Evolutionary conservation across 1,284 basidiomycete species (phyloP), one percentile per base, ranked within the genome.

Genomic region (Crucibulum parvulum): DNA sequence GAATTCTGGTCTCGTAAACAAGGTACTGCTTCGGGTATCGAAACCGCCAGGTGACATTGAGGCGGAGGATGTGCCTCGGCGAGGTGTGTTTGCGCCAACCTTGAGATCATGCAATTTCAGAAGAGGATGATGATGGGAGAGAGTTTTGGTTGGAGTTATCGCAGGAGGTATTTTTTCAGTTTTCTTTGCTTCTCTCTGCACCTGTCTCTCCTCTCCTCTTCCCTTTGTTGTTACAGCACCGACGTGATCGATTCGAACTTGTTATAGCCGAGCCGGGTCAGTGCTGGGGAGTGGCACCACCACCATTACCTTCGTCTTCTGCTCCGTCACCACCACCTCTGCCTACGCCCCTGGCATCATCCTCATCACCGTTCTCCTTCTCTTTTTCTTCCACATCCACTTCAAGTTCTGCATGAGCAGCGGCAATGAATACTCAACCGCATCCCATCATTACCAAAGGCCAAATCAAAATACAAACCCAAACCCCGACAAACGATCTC

Each of bases 71-170:
- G 62, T 83, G 5, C 71, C 74, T n/a, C 0, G 80, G 78, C 1
- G 82, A 37, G 84, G 83, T 1, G 77, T 82, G 3, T 91, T 92
- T 63, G 79, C 78, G 0, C 79, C 2, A 69, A 78, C 24, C 79
- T 90, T 58, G 78, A 78, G 24, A 78, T 91, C 15, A 76, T 80
- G 6, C 76, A 85, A 53, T 92, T 91, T 72, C 88, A 89, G 69
- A 87, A 85, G 67, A 80, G 90, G 6, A 89, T 92, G 89, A 77
- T 84, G 15, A 81, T 13, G 81, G 84, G 16, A 81, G 82, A 55
- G n/a, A n/a, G n/a, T n/a, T 36, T 66, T 65, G 0, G 67, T 89
- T 6, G 88, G 91, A 61, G 91, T 91, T 62, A 87, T 92, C 57
- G 88, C 87, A 2, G 77, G 86, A 80, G 86, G 90, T 88, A 64